Evolutionary conservation across 208 protist genomes (phyloP).

Genomic region (Naegleria lovaniensis): DNA sequence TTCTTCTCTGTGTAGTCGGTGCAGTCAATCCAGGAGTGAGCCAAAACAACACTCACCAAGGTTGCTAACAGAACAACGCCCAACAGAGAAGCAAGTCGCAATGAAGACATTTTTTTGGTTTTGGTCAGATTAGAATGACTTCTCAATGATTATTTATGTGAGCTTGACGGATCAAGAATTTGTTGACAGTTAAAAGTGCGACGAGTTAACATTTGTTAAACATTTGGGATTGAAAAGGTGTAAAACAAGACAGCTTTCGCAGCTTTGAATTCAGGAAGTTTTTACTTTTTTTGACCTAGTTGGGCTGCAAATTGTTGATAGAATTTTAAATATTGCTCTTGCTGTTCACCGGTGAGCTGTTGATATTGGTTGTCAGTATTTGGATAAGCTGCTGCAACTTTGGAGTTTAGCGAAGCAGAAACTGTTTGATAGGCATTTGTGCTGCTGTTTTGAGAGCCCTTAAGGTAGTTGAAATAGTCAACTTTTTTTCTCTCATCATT

Average conservation of each 20-base stretch:
- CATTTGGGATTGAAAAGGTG: too few relatives aligned
- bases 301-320: not conserved
- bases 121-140: too few relatives aligned
- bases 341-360: not conserved
- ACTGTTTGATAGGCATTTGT: not conserved
- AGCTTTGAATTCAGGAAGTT: not conserved
- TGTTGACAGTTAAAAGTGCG: too few relatives aligned
- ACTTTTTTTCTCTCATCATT: not conserved
- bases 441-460: not conserved
- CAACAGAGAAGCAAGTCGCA: too few relatives aligned
- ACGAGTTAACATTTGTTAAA: too few relatives aligned
- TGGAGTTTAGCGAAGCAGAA: not conserved
- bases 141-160: too few relatives aligned
- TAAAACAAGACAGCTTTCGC: too few relatives aligned
- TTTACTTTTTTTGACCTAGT: not conserved
- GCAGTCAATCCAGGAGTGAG: conserved; percentile 3
- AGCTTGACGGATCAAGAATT: too few relatives aligned
- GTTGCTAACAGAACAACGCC: too few relatives aligned
- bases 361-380: not conserved
- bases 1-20: not conserved
- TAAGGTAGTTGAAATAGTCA: not conserved
- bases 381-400: conserved; percentile 3
- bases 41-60: not conserved
- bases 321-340: not conserved
- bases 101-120: too few relatives aligned